Evolutionary conservation across 2,329 filamentous ascomycete species (phyloP).

Genomic region (Scedosporium apiospermum): DNA sequence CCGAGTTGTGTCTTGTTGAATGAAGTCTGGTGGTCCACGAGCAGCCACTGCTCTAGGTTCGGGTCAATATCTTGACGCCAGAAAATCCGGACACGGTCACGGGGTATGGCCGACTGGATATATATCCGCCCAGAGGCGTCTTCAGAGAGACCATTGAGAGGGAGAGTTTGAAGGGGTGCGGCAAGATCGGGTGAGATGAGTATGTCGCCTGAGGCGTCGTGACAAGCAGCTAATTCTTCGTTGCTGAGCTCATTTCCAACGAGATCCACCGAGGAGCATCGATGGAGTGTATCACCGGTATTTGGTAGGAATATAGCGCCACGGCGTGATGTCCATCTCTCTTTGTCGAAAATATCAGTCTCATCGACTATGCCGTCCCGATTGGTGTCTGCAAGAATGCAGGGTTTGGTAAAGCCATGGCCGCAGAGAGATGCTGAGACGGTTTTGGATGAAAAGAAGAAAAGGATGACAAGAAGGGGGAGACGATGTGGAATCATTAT

Average conservation of each 20-base stretch:
- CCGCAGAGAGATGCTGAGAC: not conserved
- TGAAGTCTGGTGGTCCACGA: conserved; percentile 15
- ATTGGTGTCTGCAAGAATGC: conserved; percentile 25
- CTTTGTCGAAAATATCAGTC: conserved; percentile 16
- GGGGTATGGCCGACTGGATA: conserved; percentile 5
- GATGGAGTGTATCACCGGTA: conserved; percentile 21
- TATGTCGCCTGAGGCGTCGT: conserved; percentile 25
- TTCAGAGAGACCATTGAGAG: conserved; percentile 12
- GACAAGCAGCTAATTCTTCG: conserved; percentile 18
- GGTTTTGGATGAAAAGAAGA: not conserved
- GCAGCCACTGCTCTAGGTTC: conserved; percentile 14
- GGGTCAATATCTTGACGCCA: not conserved
- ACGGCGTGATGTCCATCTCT: conserved; percentile 12
- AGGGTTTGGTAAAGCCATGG: not conserved
- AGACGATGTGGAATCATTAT: not conserved
- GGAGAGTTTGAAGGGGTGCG: conserved; percentile 23
- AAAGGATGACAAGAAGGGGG: not conserved
- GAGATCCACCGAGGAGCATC: conserved; percentile 16
- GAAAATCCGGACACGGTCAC: conserved; percentile 20
- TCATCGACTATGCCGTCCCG: conserved; percentile 23
- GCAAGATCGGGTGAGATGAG: conserved; percentile 20
- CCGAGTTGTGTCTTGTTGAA: conserved; percentile 19
- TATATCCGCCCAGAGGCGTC: conserved; percentile 12
- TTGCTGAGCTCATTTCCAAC: conserved; percentile 3
- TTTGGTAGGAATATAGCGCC: conserved; percentile 28